These are phyloP conservation scores for Fusarium devonianum DNA, from an alignment of 2,329 filamentous ascomycete species.

Conservation along the genomic window DNA sequence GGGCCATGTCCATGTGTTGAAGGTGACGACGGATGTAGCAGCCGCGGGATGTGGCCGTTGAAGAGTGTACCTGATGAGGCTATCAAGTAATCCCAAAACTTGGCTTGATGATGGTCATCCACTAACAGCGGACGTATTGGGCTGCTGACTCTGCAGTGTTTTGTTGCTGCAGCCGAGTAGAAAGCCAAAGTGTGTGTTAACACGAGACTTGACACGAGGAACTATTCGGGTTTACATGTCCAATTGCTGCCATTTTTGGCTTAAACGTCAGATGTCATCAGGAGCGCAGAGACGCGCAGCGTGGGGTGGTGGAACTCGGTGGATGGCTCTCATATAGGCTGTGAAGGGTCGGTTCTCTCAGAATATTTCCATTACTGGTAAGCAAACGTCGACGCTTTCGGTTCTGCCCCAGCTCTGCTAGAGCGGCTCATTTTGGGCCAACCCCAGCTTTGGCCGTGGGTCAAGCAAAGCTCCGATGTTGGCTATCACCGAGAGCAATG, in stretches of 20 bases:
- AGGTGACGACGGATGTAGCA: background rate
- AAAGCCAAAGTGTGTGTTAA: background rate
- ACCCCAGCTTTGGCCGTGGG: background rate
- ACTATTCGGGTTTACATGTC: background rate
- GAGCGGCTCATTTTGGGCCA: background rate
- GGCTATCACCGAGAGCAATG: no score
- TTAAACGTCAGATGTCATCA: slow-evolving; percentile 17
- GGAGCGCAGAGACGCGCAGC: slow-evolving; percentile 13
- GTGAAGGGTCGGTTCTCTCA: slow-evolving; percentile 23
- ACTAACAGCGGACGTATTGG: slow-evolving; percentile 6
- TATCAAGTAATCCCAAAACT: background rate
- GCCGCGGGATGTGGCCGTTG: background rate
- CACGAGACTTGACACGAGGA: background rate
- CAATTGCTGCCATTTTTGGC: slow-evolving; percentile 21
- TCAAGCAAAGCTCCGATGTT: no score
- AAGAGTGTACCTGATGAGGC: background rate
- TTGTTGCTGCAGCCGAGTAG: slow-evolving; percentile 8
- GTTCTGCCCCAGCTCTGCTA: background rate
- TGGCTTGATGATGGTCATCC: slow-evolving; percentile 18
- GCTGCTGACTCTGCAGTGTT: slow-evolving; percentile 8
- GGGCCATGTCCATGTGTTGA: no score
- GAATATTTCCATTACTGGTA: slow-evolving; percentile 31
- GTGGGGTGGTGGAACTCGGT: slow-evolving; percentile 12
- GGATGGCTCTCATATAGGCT: no score
- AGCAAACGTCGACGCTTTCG: background rate